Percentiles rank a stretch among this genome's conserved stretches.
Evolutionary conservation across 2,329 filamentous ascomycete species (phyloP).

Genomic region (Calonectria honghensis): DNA sequence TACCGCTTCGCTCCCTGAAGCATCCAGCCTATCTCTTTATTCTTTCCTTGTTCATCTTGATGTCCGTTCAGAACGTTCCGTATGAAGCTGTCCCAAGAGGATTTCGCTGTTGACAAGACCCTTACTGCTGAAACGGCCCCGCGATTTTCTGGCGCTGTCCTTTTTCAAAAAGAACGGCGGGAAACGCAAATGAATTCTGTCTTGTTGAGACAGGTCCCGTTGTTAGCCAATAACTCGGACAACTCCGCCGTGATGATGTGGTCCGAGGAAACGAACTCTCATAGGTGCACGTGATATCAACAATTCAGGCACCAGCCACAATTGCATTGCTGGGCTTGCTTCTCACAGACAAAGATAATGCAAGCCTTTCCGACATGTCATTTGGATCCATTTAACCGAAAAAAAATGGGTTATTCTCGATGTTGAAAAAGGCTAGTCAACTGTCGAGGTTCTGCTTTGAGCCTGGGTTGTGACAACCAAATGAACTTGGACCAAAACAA

Average conservation of each 20-base stretch:
- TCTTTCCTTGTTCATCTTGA: slow-evolving; percentile 13
- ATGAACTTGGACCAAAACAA: too few species aligned
- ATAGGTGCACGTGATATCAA: not conserved
- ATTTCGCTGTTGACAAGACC: not conserved
- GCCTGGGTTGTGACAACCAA: too few species aligned
- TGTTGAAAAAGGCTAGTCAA: too few species aligned
- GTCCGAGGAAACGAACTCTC: not conserved
- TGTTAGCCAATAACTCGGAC: not conserved
- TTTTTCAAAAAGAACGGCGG: not conserved
- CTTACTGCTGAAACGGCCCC: not conserved
- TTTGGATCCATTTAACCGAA: too few species aligned
- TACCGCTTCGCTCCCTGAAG: slow-evolving; percentile 23
- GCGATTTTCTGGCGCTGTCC: not conserved
- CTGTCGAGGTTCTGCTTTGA: too few species aligned
- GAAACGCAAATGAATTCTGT: not conserved
- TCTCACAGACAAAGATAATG: not conserved
- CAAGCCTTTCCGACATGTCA: too few species aligned
- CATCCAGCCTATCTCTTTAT: slow-evolving; percentile 20
- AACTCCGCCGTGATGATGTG: not conserved
- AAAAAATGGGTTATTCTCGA: too few species aligned
- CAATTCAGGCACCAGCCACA: not conserved
- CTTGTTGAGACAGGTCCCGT: not conserved
- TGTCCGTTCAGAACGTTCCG: not conserved
- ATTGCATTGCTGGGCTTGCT: not conserved
- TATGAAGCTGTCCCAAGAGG: not conserved